Base-by-base conservation (phyloP, 257 asterid genomes). In the Capsicum baccatum region DNA sequence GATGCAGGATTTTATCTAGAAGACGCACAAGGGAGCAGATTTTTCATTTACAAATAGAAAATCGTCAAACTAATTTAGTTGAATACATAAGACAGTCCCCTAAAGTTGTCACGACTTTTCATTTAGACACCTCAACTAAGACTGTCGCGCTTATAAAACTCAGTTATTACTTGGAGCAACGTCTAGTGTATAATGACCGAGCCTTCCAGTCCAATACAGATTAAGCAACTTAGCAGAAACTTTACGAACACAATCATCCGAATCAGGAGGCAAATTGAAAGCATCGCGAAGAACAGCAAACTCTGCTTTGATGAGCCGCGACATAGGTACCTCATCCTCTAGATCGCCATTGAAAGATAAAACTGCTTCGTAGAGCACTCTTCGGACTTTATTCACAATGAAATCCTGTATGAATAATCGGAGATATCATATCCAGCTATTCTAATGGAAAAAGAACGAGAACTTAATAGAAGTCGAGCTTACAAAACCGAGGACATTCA, bases 131-230 rank as follows among this genome's bases (percentile, higher is more conserved):
- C n/a, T n/a, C n/a, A n/a, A n/a, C n/a, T n/a, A n/a, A n/a, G n/a
- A n/a, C n/a, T n/a, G n/a, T n/a, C n/a, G n/a, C n/a, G n/a, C n/a
- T n/a, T n/a, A n/a, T n/a, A n/a, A n/a, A n/a, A n/a, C n/a, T n/a
- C n/a, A n/a, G n/a, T n/a, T n/a, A n/a, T n/a, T n/a, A n/a, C n/a
- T n/a, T n/a, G n/a, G n/a, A n/a, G n/a, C 57, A 17, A 81, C 70
- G 85, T 96, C 99, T 84, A 94, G 89, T 83, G 93, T 88, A 80
- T 94, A 93, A 79, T 91, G 97, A 50, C 98, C 98, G 71, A 96
- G 94, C 89, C 98, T 90, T 89, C 99, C 99, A 15, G 98, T 93
- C 60, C 97, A 94, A 86, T 90, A 94, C 86, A 96, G 90, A 90
- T 96, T 89, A 35, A 96, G 92, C 74, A 96, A 86, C 87, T 96